A percentile compares a stretch with the other conserved stretches of the same genome.
Conservation (phyloP, 2,329 filamentous ascomycete genomes). For the Aureobasidium sp. region DNA sequence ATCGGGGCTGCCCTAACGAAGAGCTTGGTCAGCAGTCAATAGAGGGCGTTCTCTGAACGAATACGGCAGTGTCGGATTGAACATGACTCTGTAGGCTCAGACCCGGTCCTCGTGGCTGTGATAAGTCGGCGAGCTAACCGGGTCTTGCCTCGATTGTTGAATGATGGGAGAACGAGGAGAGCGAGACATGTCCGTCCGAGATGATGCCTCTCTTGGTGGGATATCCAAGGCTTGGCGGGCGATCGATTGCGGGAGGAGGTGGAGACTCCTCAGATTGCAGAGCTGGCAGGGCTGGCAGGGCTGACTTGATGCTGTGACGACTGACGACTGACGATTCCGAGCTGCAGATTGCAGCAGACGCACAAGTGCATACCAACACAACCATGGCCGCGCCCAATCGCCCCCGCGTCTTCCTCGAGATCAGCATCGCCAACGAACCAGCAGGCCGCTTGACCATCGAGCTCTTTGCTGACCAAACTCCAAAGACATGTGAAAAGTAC, state of each 20-base stretch:
- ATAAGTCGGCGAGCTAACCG: not conserved
- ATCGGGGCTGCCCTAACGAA: not conserved
- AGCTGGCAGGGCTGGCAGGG: not conserved
- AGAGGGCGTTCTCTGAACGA: not conserved
- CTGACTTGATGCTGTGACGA: conserved; percentile 1
- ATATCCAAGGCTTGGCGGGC: not conserved
- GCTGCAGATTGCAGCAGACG: not conserved
- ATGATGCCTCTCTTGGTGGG: not conserved
- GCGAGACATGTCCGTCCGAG: not conserved
- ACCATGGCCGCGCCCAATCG: conserved; percentile 16
- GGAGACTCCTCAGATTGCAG: not conserved
- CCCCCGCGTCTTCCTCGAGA: conserved; percentile 35
- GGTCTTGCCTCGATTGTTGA: not conserved
- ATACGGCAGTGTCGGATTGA: not conserved
- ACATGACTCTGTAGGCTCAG: not conserved
- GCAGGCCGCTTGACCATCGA: conserved; percentile 36
- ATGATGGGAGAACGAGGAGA: not conserved
- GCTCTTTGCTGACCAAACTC: conserved; percentile 37
- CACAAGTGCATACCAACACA: not conserved
- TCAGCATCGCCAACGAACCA: conserved; percentile 33
- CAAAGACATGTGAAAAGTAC: conserved; percentile 40
- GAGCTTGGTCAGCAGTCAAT: not conserved
- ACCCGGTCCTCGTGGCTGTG: not conserved
- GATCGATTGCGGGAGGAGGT: not conserved
- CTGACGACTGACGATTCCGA: no score